Conservation (phyloP, 371 early-diverging fungal species). For the Mortierella sp. region DNA sequence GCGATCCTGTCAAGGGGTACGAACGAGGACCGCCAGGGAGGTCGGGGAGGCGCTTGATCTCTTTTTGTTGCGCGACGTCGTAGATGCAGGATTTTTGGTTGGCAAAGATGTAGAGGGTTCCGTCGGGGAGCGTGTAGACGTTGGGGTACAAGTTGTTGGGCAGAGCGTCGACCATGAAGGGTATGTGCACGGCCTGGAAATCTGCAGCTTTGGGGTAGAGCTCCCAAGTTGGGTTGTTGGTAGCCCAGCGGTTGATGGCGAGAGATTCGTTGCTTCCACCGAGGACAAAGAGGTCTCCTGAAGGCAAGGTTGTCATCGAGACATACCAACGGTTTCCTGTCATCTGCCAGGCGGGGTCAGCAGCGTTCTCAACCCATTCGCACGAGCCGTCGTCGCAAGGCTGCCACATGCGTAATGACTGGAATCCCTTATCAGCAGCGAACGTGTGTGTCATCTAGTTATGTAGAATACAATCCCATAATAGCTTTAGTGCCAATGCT, state of each 20-base stretch:
- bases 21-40: constrained; percentile 68
- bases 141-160: constrained; percentile 63
- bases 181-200: constrained; percentile 39
- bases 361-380: constrained; percentile 58
- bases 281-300: constrained; percentile 67
- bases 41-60: constrained; percentile 62
- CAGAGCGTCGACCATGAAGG: constrained; percentile 52
- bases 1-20: constrained; percentile 72
- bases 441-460: constrained; percentile 26
- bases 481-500: no score
- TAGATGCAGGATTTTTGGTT: constrained; percentile 69
- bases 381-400: constrained; percentile 66
- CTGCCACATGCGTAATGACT: constrained; percentile 66
- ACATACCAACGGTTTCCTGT: constrained; percentile 71
- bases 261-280: constrained; percentile 68
- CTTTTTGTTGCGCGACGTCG: constrained; percentile 60
- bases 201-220: constrained; percentile 41
- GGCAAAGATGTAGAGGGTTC: constrained; percentile 70
- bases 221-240: constrained; percentile 65
- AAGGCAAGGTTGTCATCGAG: constrained; percentile 69
- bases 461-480: neutral
- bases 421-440: constrained; percentile 27
- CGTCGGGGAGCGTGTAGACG: constrained; percentile 68
- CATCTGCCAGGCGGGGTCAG: constrained; percentile 44
- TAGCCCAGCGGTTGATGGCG: constrained; percentile 62